phyloP scores from a whole-genome alignment of 2,329 filamentous ascomycete species.

The Epichloe typhina region DNA sequence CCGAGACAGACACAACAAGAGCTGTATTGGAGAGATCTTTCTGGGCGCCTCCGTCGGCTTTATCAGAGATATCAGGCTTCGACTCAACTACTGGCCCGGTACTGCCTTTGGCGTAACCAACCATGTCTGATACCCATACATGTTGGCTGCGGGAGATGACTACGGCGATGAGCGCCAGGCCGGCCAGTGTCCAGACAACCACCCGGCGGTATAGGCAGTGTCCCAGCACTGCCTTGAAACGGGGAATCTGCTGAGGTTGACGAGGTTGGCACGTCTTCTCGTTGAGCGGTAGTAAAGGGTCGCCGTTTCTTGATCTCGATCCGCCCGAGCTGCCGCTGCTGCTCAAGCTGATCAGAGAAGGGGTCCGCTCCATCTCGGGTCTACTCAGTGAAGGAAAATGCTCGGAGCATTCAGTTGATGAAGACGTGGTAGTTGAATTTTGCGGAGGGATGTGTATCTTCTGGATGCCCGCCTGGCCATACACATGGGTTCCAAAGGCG shows the following conservation, averaged over 20 bases:
- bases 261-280: slow-evolving; percentile 20
- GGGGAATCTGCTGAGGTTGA: slow-evolving; percentile 26
- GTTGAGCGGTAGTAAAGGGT: slow-evolving; percentile 21
- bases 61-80: neutral
- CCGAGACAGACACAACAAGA: neutral
- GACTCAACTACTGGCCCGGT: neutral
- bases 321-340: slow-evolving; percentile 21
- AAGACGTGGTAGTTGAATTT: neutral
- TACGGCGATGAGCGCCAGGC: slow-evolving; percentile 27
- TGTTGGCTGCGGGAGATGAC: slow-evolving; percentile 23
- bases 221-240: slow-evolving; percentile 32
- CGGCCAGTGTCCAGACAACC: slow-evolving; percentile 34
- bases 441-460: too few relatives aligned
- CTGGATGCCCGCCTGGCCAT: too few relatives aligned
- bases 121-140: slow-evolving; percentile 7
- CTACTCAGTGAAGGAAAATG: neutral
- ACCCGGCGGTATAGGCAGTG: slow-evolving; percentile 40
- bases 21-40: neutral
- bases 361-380: slow-evolving; percentile 14
- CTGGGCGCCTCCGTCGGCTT: neutral
- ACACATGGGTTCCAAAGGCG: too few relatives aligned
- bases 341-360: slow-evolving; percentile 21
- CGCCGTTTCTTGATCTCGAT: slow-evolving; percentile 18
- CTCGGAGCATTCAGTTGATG: neutral
- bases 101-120: neutral